phyloP scores from a whole-genome alignment of 768 basidiomycete species.

The Lentinula raphanica region DNA sequence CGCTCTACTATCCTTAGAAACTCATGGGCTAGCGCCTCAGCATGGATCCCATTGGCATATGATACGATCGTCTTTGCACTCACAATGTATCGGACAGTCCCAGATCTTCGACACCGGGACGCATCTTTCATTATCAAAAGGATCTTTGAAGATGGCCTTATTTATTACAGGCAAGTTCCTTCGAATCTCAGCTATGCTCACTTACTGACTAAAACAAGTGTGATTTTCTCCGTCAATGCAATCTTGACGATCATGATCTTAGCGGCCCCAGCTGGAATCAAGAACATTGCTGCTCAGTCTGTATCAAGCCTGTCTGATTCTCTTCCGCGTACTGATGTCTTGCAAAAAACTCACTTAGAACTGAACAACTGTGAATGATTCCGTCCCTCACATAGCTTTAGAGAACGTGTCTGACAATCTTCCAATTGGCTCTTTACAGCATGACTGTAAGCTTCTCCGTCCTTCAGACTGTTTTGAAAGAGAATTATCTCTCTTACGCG shows the following conservation, averaged over 20 bases:
- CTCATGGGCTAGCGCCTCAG: not conserved
- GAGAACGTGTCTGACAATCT: no score
- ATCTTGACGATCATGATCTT: not conserved
- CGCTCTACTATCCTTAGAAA: not conserved
- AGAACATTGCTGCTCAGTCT: not conserved
- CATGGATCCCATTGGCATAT: not conserved
- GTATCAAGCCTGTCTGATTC: not conserved
- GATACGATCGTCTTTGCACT: not conserved
- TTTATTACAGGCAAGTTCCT: not conserved
- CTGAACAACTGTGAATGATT: not conserved
- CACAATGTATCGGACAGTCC: not conserved
- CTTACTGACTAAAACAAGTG: not conserved
- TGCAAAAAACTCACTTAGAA: not conserved
- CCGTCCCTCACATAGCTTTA: not conserved
- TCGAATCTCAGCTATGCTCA: not conserved
- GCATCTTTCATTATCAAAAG: not conserved
- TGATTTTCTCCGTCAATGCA: not conserved
- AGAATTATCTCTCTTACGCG: not conserved
- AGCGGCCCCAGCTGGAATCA: not conserved
- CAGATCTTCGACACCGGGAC: not conserved
- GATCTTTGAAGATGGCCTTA: not conserved
- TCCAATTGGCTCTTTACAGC: not conserved
- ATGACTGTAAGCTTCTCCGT: not conserved
- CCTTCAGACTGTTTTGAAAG: not conserved
- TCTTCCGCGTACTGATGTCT: not conserved